Conservation (phyloP, 805 yeast species). For the Kodamaea leandrae region DNA sequence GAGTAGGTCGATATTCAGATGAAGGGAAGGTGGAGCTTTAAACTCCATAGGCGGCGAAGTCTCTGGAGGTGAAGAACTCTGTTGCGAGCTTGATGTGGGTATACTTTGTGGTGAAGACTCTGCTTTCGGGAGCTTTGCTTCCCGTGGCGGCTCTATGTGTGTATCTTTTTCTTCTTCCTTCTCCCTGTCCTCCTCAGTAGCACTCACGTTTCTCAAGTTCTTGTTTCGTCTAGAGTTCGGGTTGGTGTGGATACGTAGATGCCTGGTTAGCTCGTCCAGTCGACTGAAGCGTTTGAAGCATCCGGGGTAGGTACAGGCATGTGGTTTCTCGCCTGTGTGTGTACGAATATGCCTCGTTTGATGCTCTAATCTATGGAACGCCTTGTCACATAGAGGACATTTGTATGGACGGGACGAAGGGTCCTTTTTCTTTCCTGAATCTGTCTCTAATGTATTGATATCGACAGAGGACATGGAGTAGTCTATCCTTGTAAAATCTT, state of each 20-base stretch:
- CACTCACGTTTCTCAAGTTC: slow-evolving; percentile 21
- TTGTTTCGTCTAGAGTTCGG: slow-evolving; percentile 45
- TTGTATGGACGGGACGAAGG: slow-evolving; percentile 62
- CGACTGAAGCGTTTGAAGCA: slow-evolving; percentile 79
- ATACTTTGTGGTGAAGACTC: background rate
- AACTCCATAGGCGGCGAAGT: slow-evolving; percentile 12
- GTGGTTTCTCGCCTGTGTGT: slow-evolving; percentile 93
- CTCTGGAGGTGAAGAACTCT: slow-evolving; percentile 7
- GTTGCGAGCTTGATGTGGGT: slow-evolving; percentile 1
- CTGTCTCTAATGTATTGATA: slow-evolving; percentile 1
- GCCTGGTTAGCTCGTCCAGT: slow-evolving; percentile 83
- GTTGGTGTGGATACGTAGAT: slow-evolving; percentile 73
- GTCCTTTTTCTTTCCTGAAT: slow-evolving; percentile 11
- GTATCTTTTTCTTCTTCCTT: slow-evolving; percentile 4
- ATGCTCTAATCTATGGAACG: slow-evolving; percentile 85
- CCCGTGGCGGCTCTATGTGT: slow-evolving; percentile 1
- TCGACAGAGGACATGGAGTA: slow-evolving; percentile 2
- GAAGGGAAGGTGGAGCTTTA: slow-evolving; percentile 6
- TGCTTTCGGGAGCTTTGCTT: background rate
- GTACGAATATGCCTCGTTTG: slow-evolving; percentile 89
- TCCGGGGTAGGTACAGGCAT: slow-evolving; percentile 79
- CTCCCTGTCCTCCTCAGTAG: slow-evolving; percentile 9
- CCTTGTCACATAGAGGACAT: slow-evolving; percentile 80
- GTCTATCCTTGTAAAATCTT: slow-evolving; percentile 3
- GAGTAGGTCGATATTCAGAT: slow-evolving; percentile 47